A percentile compares a stretch with the other conserved stretches of the same genome.
Evolutionary conservation across 164 flowering plant genomes (phyloP).

Genomic region (Macadamia tetraphylla): DNA sequence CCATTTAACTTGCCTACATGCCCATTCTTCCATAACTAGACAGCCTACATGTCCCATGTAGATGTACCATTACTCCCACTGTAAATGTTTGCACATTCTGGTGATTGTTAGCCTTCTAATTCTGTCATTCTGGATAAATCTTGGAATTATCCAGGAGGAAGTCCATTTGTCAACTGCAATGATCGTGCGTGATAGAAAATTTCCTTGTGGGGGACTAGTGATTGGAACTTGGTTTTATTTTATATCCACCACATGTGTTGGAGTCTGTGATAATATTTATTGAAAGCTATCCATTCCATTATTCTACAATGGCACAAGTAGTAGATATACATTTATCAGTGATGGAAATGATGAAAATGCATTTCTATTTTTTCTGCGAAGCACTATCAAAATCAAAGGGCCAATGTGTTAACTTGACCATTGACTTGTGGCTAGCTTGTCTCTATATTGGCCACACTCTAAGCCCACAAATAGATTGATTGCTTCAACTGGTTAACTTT

Average conservation of each 20-base stretch:
- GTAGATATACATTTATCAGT: background rate
- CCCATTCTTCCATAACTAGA: background rate
- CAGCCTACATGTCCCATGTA: background rate
- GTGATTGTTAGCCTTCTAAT: too few relatives aligned
- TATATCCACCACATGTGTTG: too few relatives aligned
- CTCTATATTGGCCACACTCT: background rate
- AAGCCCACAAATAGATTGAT: background rate
- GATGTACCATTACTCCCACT: too few relatives aligned
- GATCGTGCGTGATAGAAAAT: background rate
- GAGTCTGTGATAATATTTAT: too few relatives aligned
- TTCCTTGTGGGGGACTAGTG: background rate
- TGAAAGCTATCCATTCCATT: too few relatives aligned
- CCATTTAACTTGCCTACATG: background rate
- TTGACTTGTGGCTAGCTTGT: background rate
- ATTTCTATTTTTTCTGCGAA: background rate
- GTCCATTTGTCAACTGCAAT: background rate
- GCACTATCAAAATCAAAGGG: background rate
- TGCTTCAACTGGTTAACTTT: conserved; percentile 1
- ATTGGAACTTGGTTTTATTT: background rate
- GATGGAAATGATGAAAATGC: background rate
- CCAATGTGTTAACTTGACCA: too few relatives aligned
- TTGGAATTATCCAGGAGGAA: background rate
- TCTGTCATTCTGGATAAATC: too few relatives aligned
- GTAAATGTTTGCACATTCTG: too few relatives aligned
- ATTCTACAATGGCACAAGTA: too few relatives aligned